Base-by-base conservation (phyloP, 495 filamentous ascomycete genomes). In the Corynascus novoguineensis region DNA sequence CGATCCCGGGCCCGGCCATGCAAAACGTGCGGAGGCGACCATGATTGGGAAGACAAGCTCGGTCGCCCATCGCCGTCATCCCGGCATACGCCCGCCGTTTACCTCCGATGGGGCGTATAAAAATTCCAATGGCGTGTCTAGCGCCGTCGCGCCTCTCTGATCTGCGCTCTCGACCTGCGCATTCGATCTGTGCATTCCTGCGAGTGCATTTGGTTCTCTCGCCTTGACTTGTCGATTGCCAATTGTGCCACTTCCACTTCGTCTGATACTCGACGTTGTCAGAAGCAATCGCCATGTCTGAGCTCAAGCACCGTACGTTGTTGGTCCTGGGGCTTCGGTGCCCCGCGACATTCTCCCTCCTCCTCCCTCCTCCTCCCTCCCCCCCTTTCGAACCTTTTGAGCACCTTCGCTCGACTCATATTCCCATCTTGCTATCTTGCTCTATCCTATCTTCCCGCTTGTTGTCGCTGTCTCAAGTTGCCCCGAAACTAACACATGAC, bases 221-320 rank as follows among this genome's bases (percentile, higher is more conserved):
- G n/a, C n/a, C n/a, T n/a, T n/a, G n/a, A n/a, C n/a, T n/a, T n/a
- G n/a, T n/a, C n/a, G n/a, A n/a, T n/a, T n/a, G n/a, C n/a, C n/a
- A n/a, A n/a, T n/a, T n/a, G n/a, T n/a, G n/a, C n/a, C n/a, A n/a
- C n/a, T n/a, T n/a, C n/a, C n/a, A n/a, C n/a, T n/a, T n/a, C n/a
- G n/a, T n/a, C n/a, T n/a, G n/a, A n/a, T n/a, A n/a, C n/a, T n/a
- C n/a, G n/a, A n/a, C 3, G 5, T 38, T 41, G 17, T n/a, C 4
- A 15, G 4, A 25, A 6, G 22, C 17, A 17, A n/a, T 24, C 31
- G 24, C 12, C 35, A 56, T 56, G 53, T 56, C 53, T 1, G 53
- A 56, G 17, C 44, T 56, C 31, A 56, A 56, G 34, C 53, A 56
- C 12, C 21, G 53, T 56, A 50, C 12, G 44, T 49, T 17, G 1